A percentile compares a stretch with the other conserved stretches of the same genome.
Conservation (phyloP, 371 early-diverging fungal species). For the Encephalitozoon intestinalis region DNA sequence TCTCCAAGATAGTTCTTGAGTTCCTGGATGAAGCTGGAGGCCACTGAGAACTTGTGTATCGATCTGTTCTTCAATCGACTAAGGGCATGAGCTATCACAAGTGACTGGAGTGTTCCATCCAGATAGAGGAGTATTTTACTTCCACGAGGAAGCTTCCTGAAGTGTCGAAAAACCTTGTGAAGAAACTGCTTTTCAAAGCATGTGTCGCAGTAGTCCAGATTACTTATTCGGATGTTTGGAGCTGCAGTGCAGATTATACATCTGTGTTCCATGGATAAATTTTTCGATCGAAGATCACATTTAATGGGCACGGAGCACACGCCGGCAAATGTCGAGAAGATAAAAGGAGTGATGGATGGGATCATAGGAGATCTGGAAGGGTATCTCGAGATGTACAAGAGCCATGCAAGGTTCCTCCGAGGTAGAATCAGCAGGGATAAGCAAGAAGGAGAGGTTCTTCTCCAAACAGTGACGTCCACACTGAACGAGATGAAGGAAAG, state of each 20-base stretch:
- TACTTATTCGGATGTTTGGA: conserved; percentile 38
- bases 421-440: not conserved
- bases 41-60: not conserved
- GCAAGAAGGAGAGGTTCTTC: conserved; percentile 2
- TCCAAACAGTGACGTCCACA: conserved; percentile 2
- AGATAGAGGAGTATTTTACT: conserved; percentile 25
- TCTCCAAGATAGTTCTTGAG: not conserved
- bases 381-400: conserved; percentile 2
- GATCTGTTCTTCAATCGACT: conserved; percentile 12
- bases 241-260: conserved; percentile 24
- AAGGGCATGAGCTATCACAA: conserved; percentile 8
- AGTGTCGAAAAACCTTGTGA: conserved; percentile 6
- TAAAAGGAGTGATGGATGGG: not conserved
- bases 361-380: not conserved
- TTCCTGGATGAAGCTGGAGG: not conserved
- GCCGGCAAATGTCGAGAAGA: conserved; percentile 2
- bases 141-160: conserved; percentile 19
- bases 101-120: not conserved
- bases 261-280: conserved; percentile 9
- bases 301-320: not conserved
- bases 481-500: conserved; percentile 18
- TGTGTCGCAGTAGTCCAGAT: conserved; percentile 30
- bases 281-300: not conserved
- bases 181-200: conserved; percentile 31
- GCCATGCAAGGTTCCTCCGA: not conserved